Conservation (phyloP, 2,329 filamentous ascomycete species). For the Apiospora pterosperma region DNA sequence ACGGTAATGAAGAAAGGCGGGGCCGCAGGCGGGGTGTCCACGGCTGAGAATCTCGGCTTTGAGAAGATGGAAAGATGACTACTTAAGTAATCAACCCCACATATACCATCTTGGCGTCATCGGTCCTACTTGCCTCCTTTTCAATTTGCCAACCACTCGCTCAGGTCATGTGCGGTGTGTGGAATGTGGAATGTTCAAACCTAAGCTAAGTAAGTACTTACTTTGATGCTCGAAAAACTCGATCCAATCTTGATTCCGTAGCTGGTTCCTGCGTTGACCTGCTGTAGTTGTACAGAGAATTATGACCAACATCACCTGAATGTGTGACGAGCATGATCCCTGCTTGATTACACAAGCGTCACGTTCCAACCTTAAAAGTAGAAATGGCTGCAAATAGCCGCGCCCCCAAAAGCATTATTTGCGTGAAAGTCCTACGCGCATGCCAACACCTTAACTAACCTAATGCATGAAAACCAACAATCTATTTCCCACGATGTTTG, state of each 20-base stretch:
- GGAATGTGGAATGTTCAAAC: too few species aligned
- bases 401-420: neutral
- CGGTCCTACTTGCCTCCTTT: neutral
- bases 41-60: constrained; percentile 6
- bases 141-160: too few species aligned
- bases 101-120: neutral
- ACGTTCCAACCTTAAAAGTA: neutral
- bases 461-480: neutral
- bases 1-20: constrained; percentile 4
- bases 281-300: too few species aligned
- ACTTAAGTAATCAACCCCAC: neutral
- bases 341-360: neutral
- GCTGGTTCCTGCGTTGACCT: too few species aligned
- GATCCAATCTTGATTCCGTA: too few species aligned
- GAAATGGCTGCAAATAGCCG: neutral
- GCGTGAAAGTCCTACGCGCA: neutral
- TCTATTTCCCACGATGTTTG: neutral
- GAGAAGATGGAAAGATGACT: neutral
- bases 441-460: neutral
- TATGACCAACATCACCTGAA: neutral
- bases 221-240: too few species aligned
- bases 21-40: neutral
- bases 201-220: too few species aligned
- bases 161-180: too few species aligned
- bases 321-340: neutral